Percentiles rank a stretch among this genome's conserved stretches.
Evolutionary conservation across 768 basidiomycete genomes (phyloP).

Genomic region (Serendipita sp.): DNA sequence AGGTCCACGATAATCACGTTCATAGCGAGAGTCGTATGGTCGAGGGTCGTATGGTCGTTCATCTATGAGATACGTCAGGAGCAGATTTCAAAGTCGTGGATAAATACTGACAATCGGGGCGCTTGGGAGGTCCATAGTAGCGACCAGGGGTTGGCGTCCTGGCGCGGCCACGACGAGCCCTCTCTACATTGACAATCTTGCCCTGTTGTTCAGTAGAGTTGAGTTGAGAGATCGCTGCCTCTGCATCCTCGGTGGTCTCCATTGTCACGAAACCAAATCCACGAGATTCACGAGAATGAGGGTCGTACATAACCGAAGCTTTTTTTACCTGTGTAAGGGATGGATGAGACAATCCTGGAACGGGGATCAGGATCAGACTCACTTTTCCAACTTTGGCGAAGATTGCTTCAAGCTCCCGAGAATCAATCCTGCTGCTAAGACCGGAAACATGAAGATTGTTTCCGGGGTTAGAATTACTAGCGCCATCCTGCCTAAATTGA

Average conservation of each 20-base stretch:
- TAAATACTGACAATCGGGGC: constrained; percentile 37
- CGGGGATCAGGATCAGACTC: constrained; percentile 17
- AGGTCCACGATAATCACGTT: constrained; percentile 29
- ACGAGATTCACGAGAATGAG: constrained; percentile 52
- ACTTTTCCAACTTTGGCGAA: constrained; percentile 84
- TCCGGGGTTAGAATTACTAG: constrained; percentile 31
- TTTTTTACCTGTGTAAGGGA: constrained; percentile 36
- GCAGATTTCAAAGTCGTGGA: constrained; percentile 6
- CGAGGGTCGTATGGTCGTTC: constrained; percentile 85
- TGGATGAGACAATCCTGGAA: background rate
- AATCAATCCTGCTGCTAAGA: constrained; percentile 48
- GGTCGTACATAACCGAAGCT: constrained; percentile 49
- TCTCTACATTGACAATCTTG: constrained; percentile 78
- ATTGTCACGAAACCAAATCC: constrained; percentile 86
- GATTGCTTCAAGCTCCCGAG: constrained; percentile 70
- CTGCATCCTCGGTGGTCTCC: constrained; percentile 74
- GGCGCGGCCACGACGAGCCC: constrained; percentile 79
- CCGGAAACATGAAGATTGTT: constrained; percentile 54
- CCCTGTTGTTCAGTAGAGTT: constrained; percentile 78
- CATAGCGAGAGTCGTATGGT: constrained; percentile 79
- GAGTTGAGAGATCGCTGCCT: constrained; percentile 73
- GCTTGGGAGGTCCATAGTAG: constrained; percentile 88
- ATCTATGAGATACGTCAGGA: constrained; percentile 25
- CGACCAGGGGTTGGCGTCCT: constrained; percentile 86
- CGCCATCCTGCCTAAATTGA: constrained; percentile 16